A percentile compares a stretch with the other conserved stretches of the same genome.
These are phyloP conservation scores for Cercospora brassicicola DNA, from an alignment of 2,329 filamentous ascomycete genomes.

Conservation along the genomic window DNA sequence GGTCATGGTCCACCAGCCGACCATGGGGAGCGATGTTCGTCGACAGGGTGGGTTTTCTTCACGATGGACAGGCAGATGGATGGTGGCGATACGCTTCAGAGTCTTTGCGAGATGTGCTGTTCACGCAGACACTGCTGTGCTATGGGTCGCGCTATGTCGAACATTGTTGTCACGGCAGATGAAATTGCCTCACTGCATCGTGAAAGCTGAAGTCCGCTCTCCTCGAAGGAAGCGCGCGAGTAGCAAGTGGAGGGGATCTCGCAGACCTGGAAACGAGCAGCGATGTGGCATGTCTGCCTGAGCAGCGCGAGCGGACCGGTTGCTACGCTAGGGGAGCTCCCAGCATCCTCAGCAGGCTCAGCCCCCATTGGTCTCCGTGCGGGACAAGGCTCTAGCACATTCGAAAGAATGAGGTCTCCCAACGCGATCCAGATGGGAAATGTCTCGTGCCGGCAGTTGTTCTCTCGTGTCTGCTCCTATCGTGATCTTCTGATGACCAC, in stretches of 20 bases:
- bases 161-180: not conserved
- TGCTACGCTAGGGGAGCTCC: not conserved
- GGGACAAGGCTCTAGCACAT: not conserved
- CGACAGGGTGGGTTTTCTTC: constrained; percentile 10
- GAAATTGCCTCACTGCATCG: not conserved
- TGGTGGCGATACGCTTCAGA: not conserved
- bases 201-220: not conserved
- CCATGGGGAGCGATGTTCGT: constrained; percentile 6
- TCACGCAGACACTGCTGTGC: not conserved
- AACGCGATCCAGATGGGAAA: not conserved
- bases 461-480: not conserved
- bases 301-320: constrained; percentile 4
- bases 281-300: constrained; percentile 13
- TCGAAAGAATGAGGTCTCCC: not conserved
- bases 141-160: not conserved
- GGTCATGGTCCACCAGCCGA: constrained; percentile 9
- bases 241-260: constrained; percentile 7
- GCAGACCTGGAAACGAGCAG: constrained; percentile 10
- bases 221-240: not conserved
- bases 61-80: not conserved
- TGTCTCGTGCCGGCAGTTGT: constrained; percentile 8
- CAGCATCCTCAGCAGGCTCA: not conserved
- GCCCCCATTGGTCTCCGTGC: not conserved
- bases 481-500: constrained; percentile 5
- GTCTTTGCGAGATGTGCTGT: not conserved